Conservation (phyloP, 2,329 filamentous ascomycete species). For the Penicillium polonicum region DNA sequence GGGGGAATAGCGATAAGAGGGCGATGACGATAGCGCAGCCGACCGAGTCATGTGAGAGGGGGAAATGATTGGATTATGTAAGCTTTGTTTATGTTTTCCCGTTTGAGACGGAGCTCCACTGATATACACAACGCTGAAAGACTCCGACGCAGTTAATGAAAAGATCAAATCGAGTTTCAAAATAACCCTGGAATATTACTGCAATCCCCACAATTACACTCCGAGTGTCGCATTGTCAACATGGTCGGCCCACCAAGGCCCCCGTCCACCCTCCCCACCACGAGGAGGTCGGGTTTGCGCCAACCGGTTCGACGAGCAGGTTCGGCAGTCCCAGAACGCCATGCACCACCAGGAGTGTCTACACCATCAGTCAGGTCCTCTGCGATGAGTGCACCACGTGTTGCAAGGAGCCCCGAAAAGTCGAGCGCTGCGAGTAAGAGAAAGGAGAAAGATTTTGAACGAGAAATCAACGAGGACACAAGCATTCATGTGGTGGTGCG, state of each 20-base stretch:
- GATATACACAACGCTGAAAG: conserved; percentile 8
- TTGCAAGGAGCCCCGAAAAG: conserved; percentile 42
- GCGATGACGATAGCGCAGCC: conserved; percentile 7
- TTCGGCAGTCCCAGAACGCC: conserved; percentile 53
- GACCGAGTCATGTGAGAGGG: conserved; percentile 25
- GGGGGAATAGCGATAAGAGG: conserved; percentile 6
- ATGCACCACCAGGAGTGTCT: conserved; percentile 70
- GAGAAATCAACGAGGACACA: conserved; percentile 72
- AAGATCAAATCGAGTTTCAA: not conserved
- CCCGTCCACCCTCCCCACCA: conserved; percentile 47
- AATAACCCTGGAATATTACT: not conserved
- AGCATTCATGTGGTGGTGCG: conserved; percentile 98
- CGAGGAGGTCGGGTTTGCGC: conserved; percentile 52
- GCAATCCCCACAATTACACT: not conserved
- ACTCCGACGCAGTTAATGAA: not conserved
- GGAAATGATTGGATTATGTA: conserved; percentile 18
- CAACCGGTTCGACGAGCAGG: conserved; percentile 54
- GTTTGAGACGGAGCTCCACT: conserved; percentile 10
- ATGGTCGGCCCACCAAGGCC: conserved; percentile 59
- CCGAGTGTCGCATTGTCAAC: conserved; percentile 13
- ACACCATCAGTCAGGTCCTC: conserved; percentile 66
- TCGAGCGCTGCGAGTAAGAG: conserved; percentile 67
- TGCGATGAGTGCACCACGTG: conserved; percentile 38
- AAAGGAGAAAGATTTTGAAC: conserved; percentile 81
- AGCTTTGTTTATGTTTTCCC: conserved; percentile 24